Percentiles rank a stretch among this genome's conserved stretches.
Evolutionary conservation across 2,329 filamentous ascomycete species (phyloP).

Genomic region (Exophiala mesophila): DNA sequence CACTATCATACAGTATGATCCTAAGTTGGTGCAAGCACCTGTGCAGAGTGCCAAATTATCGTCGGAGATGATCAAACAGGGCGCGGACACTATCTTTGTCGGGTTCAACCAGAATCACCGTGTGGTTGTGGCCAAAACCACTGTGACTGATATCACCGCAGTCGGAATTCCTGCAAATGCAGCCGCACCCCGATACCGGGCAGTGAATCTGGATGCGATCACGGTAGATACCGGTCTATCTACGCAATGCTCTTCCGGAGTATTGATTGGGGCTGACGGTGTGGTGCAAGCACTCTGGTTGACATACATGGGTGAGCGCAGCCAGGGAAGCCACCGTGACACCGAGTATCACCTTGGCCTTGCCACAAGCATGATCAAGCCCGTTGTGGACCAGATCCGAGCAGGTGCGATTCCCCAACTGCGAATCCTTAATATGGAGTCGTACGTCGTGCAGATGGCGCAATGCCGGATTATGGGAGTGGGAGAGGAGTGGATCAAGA

Average conservation of each 20-base stretch:
- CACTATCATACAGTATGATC: slow-evolving; percentile 90
- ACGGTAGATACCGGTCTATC: slow-evolving; percentile 92
- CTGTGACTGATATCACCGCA: slow-evolving; percentile 93
- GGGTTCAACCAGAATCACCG: slow-evolving; percentile 96
- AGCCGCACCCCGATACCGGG: slow-evolving; percentile 84
- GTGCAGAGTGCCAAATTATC: slow-evolving; percentile 85
- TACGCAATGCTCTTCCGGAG: slow-evolving; percentile 87
- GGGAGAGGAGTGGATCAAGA: slow-evolving; percentile 89
- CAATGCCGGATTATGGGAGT: slow-evolving; percentile 97
- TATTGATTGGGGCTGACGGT: slow-evolving; percentile 82
- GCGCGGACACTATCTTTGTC: slow-evolving; percentile 90
- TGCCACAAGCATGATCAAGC: slow-evolving; percentile 79
- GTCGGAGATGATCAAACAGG: slow-evolving; percentile 78
- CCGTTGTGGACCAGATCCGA: slow-evolving; percentile 83
- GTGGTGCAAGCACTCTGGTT: slow-evolving; percentile 95
- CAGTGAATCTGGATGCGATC: slow-evolving; percentile 93
- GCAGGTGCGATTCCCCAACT: slow-evolving; percentile 72
- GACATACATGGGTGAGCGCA: slow-evolving; percentile 90
- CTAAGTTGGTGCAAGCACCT: slow-evolving; percentile 84
- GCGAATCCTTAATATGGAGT: slow-evolving; percentile 88
- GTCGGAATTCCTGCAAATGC: slow-evolving; percentile 94
- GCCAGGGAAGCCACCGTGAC: slow-evolving; percentile 71
- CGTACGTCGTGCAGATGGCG: slow-evolving; percentile 91
- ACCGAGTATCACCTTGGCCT: slow-evolving; percentile 95
- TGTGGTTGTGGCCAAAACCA: slow-evolving; percentile 88